Conservation (phyloP, 768 basidiomycete genomes). For the Pulveroboletus sp. region DNA sequence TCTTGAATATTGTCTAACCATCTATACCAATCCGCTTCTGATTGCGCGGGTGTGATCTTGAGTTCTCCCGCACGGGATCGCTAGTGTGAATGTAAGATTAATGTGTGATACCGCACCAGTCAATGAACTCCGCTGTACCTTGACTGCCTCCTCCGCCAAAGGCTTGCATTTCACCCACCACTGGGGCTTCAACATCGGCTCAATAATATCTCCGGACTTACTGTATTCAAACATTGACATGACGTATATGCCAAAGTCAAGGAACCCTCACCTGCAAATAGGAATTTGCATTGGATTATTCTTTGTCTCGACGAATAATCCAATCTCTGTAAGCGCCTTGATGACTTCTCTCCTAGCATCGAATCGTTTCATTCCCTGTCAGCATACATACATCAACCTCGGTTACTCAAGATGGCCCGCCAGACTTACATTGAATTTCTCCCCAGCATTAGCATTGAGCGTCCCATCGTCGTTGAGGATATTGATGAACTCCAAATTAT, state of each 20-base stretch:
- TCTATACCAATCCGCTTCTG: conserved; percentile 91
- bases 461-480: conserved; percentile 97
- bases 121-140: conserved; percentile 41
- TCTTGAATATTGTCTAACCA: conserved; percentile 96
- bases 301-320: conserved; percentile 84
- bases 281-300: conserved; percentile 98
- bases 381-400: neutral
- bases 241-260: neutral
- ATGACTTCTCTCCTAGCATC: conserved; percentile 84
- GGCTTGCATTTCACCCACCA: conserved; percentile 98
- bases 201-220: conserved; percentile 96
- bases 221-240: conserved; percentile 35
- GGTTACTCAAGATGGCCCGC: neutral
- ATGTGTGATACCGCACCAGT: neutral
- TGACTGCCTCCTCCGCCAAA: conserved; percentile 84
- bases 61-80: conserved; percentile 88
- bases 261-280: conserved; percentile 61
- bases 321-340: conserved; percentile 76
- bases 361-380: conserved; percentile 95
- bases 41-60: conserved; percentile 73
- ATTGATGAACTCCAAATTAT: conserved; percentile 88
- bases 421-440: conserved; percentile 56
- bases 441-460: conserved; percentile 84
- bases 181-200: conserved; percentile 92
- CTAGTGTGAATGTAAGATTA: conserved; percentile 34